A percentile compares a stretch with the other conserved stretches of the same genome.
Conservation (phyloP, 768 basidiomycete species). For the Kwoniella sp. region DNA sequence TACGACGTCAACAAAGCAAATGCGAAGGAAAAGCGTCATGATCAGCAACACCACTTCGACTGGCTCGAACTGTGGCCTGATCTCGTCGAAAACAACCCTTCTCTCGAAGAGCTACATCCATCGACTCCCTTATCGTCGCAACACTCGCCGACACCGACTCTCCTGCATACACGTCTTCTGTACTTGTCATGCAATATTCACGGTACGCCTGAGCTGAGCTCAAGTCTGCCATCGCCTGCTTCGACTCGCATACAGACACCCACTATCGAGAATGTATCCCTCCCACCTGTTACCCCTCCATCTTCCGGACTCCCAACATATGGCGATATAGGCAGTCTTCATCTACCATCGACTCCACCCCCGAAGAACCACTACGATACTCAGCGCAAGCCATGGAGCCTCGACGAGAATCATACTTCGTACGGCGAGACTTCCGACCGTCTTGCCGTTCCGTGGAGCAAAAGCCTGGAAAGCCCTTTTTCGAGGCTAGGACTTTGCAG, state of each 20-base stretch:
- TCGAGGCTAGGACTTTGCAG: not conserved
- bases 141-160: no score
- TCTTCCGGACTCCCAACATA: not conserved
- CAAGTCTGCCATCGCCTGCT: not conserved
- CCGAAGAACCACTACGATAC: not conserved
- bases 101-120: not conserved
- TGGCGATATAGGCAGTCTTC: not conserved
- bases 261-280: not conserved
- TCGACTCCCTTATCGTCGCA: no score
- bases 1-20: not conserved
- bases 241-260: not conserved
- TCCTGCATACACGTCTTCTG: not conserved
- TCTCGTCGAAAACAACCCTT: not conserved
- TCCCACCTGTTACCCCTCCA: not conserved
- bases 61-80: constrained; percentile 1
- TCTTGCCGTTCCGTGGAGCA: not conserved
- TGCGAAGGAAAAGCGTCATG: not conserved
- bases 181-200: not conserved
- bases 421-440: no score
- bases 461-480: constrained; percentile 16
- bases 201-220: not conserved
- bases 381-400: no score
- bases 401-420: no score
- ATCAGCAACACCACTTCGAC: not conserved
- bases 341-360: not conserved